Evolutionary conservation across 257 asterid species (phyloP).

Genomic region (Lithospermum erythrorhizon): DNA sequence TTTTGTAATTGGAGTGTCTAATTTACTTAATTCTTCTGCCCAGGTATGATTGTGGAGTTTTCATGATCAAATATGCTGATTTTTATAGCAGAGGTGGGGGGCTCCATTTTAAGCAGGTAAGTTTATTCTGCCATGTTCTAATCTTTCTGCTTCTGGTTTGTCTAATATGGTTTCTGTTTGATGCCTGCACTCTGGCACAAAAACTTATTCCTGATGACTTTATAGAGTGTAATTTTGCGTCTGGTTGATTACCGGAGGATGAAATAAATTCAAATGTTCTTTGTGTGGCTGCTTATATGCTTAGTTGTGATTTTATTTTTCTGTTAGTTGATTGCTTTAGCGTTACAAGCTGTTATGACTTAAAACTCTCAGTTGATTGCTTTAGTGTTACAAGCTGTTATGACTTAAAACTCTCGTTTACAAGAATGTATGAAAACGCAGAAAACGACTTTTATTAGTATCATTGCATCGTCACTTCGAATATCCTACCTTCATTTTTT

Average conservation of each 20-base stretch:
- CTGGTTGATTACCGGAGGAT: not conserved
- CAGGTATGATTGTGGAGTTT: constrained; percentile 92
- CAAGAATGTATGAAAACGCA: not conserved
- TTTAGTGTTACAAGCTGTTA: not conserved
- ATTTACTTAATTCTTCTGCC: constrained; percentile 5
- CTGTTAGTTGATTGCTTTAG: not conserved
- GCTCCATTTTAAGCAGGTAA: constrained; percentile 75
- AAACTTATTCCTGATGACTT: not conserved
- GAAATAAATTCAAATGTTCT: not conserved
- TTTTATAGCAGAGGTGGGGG: constrained; percentile 83
- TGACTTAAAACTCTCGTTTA: not conserved
- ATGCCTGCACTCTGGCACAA: not conserved
- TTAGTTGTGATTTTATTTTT: not conserved
- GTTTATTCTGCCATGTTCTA: not conserved
- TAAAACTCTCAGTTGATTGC: not conserved
- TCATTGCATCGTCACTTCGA: not conserved
- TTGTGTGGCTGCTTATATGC: not conserved
- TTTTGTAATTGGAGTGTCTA: not conserved
- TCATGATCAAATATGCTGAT: constrained; percentile 88
- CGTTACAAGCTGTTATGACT: not conserved
- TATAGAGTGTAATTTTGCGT: not conserved
- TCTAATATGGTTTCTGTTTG: not conserved
- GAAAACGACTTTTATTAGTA: not conserved
- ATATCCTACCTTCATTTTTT: not conserved
- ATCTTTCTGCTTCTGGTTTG: not conserved